Percentiles rank a stretch among this genome's conserved stretches.
Evolutionary conservation across 176 grass and related monocot species (phyloP).

Genomic region (Oryza brachyantha): DNA sequence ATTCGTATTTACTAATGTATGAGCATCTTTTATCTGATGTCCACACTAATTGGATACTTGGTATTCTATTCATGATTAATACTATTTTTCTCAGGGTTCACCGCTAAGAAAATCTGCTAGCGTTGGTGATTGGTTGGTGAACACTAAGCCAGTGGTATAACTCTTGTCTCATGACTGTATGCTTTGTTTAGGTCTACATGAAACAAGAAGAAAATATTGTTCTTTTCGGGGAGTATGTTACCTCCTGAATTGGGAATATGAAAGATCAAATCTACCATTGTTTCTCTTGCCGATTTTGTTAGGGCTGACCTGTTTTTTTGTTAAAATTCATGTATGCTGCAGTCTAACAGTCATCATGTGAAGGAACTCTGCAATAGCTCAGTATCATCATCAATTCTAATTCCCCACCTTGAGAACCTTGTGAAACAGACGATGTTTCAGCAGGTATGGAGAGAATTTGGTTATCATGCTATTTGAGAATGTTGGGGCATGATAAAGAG

Average conservation of each 20-base stretch:
- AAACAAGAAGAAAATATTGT: neutral
- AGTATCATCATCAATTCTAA: constrained; percentile 68
- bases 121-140: constrained; percentile 72
- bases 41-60: neutral
- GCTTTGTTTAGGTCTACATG: neutral
- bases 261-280: neutral
- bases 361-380: constrained; percentile 77
- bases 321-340: constrained; percentile 17
- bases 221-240: neutral
- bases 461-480: constrained; percentile 21
- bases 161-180: constrained; percentile 9
- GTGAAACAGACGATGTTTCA: constrained; percentile 92
- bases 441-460: constrained; percentile 52
- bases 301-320: neutral
- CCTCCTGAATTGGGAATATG: neutral
- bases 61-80: neutral
- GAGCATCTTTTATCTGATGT: constrained; percentile 27
- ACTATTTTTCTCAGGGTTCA: constrained; percentile 58
- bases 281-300: neutral
- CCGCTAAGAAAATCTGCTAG: constrained; percentile 93
- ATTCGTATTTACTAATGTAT: constrained; percentile 17
- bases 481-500: neutral
- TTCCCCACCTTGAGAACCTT: constrained; percentile 97
- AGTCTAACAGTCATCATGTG: constrained; percentile 56
- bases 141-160: constrained; percentile 71